These are phyloP conservation scores for Dactylellina parvicollis DNA, from an alignment of 2,329 filamentous ascomycete genomes.

Conservation along the genomic window DNA sequence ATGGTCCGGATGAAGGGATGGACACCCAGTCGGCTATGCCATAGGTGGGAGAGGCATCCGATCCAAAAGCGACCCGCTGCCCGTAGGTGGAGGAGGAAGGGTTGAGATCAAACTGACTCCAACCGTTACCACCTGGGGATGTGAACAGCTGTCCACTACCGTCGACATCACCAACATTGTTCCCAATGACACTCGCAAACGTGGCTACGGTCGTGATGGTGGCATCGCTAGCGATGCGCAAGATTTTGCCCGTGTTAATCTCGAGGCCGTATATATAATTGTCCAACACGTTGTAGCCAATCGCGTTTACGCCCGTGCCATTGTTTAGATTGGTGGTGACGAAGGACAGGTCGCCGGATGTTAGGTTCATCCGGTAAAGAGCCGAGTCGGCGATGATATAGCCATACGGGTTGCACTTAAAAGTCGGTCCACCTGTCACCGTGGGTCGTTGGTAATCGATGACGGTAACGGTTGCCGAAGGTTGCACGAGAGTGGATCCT, in stretches of 20 bases:
- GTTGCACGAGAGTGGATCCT: too few relatives aligned
- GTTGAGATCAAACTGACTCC: neutral
- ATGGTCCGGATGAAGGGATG: neutral
- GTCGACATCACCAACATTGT: conserved; percentile 3
- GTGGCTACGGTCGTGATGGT: neutral
- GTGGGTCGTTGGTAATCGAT: neutral
- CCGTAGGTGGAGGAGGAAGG: neutral
- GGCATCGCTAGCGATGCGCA: neutral
- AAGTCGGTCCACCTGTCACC: neutral
- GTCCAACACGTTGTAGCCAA: conserved; percentile 8
- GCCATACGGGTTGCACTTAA: neutral
- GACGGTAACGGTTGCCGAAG: too few relatives aligned
- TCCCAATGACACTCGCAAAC: neutral
- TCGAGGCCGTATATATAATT: conserved; percentile 7
- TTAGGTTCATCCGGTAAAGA: neutral
- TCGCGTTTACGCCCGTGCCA: neutral
- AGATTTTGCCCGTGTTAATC: neutral
- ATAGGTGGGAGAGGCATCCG: too few relatives aligned
- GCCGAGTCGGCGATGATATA: neutral
- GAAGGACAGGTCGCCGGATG: neutral
- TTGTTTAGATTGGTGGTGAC: neutral
- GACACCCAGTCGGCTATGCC: conserved; percentile 2
- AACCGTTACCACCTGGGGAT: neutral
- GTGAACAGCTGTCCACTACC: neutral
- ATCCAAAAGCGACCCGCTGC: neutral